phyloP scores from a whole-genome alignment of 2,329 filamentous ascomycete species.

The Chaetomium strumarium region DNA sequence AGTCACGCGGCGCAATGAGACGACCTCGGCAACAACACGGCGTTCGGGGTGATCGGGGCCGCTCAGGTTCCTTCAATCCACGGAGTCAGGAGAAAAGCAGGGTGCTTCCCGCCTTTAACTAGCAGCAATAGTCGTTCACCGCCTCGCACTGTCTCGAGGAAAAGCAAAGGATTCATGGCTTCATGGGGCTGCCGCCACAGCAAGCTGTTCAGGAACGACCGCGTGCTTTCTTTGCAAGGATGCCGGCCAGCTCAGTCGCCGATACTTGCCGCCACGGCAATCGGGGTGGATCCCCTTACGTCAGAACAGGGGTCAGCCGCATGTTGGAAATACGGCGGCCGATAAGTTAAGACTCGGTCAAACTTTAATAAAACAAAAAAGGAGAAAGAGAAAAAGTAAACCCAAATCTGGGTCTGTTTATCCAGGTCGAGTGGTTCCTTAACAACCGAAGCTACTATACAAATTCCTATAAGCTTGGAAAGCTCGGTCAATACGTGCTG shows the following conservation, averaged over 20 bases:
- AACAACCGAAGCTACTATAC: too few species aligned
- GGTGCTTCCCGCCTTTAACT: background rate
- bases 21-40: background rate
- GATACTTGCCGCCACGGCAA: slow-evolving; percentile 17
- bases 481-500: too few species aligned
- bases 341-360: too few species aligned
- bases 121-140: background rate
- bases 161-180: slow-evolving; percentile 5
- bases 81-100: too few species aligned
- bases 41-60: background rate
- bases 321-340: too few species aligned
- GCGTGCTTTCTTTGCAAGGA: background rate
- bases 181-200: slow-evolving; percentile 3
- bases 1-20: background rate
- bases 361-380: too few species aligned
- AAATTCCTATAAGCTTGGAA: too few species aligned
- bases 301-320: slow-evolving; percentile 13
- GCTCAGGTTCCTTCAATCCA: background rate
- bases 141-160: background rate
- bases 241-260: slow-evolving; percentile 2
- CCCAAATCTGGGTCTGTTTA: too few species aligned
- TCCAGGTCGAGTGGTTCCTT: too few species aligned
- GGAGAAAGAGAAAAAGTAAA: too few species aligned
- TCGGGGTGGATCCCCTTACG: slow-evolving; percentile 15
- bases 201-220: background rate